Conservation (phyloP, 2,329 filamentous ascomycete genomes). For the Fusarium sp. region DNA sequence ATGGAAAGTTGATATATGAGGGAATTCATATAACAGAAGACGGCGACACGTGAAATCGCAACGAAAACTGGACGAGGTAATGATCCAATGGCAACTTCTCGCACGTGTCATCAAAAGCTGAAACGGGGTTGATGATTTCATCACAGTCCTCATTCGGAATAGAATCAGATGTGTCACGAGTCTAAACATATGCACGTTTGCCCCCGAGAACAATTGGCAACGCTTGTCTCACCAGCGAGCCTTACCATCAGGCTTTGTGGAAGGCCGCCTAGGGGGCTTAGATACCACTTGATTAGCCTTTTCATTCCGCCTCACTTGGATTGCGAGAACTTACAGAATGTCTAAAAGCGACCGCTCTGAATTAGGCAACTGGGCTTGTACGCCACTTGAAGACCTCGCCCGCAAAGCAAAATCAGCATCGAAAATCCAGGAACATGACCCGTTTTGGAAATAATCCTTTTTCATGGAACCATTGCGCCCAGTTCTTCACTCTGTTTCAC, state of each 20-base stretch:
- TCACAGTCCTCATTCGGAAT: neutral
- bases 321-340: rapidly evolving
- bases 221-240: rapidly evolving
- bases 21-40: neutral
- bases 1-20: neutral
- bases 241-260: rapidly evolving
- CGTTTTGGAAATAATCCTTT: too few species aligned
- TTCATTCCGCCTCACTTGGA: neutral
- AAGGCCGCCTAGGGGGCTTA: neutral
- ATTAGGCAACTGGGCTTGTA: neutral
- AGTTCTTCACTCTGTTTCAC: too few species aligned
- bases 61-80: neutral
- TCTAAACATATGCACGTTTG: neutral
- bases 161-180: neutral
- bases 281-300: neutral
- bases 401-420: too few species aligned
- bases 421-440: too few species aligned
- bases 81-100: neutral
- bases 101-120: neutral
- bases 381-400: too few species aligned
- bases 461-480: too few species aligned
- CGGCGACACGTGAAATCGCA: rapidly evolving
- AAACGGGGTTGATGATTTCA: neutral
- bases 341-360: neutral
- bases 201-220: neutral